Base-by-base conservation (phyloP, 441 rosid genomes). In the Erodium chrysanthum region DNA sequence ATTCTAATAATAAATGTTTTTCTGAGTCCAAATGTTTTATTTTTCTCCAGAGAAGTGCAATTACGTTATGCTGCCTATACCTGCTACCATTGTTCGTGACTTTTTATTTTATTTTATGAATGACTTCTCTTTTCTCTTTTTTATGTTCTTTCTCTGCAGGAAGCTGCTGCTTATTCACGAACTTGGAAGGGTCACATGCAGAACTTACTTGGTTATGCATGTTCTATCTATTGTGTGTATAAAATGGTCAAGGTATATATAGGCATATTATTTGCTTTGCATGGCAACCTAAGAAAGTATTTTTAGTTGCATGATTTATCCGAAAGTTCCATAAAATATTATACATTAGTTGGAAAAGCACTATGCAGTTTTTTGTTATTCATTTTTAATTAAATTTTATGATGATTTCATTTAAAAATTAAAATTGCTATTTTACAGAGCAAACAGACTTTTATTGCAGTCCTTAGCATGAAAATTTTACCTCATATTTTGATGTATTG, bases 141-240 rank as follows among this genome's bases (percentile, higher is more conserved):
- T 52, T 61, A 54, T 68, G 40, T 31, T 65, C 68, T 60, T 73
- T 40, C 40, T 73, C 76, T 80, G 76, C 82, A 95, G 99, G 96
- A 90, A 78, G 99, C 97, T 78, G 99, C 96, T 76, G 91, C 96
- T 77, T 95, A 81, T 82, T 95, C 98, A 78, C 90, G 96, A 68
- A 95, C 97, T 68, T 95, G 98, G 99, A 87, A 80, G 82, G 98
- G 98, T 65, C 98, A 92, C 86, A 80, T 92, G 93, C 97, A 93
- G 82, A 89, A 93, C 80, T 78, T 91, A 58, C 98, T 94, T 82
- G 98, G 98, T 67, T 94, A 91, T 84, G 98, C 92, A 12, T 88
- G 91, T 75, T 95, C 99, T 52, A 68, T 88, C 23, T 95, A 95
- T 76, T 95, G 93, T 84, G 98, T 95, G 46, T 95, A 95, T 83